Conservation (phyloP, 257 asterid genomes). For the Ilex asprella region DNA sequence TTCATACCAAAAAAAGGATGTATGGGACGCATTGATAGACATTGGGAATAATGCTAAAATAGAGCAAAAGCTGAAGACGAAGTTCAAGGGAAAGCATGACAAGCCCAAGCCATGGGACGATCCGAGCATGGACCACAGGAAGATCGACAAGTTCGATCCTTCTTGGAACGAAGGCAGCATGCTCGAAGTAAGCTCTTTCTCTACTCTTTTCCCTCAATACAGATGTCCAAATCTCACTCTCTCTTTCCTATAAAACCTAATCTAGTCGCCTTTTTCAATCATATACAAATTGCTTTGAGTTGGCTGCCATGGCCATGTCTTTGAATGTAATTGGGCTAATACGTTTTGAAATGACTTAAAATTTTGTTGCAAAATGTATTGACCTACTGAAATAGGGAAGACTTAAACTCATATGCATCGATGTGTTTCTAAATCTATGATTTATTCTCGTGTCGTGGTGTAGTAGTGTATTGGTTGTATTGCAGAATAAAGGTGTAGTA, state of each 20-base stretch:
- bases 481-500: too few species aligned
- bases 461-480: too few species aligned
- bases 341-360: neutral
- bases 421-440: too few species aligned
- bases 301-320: conserved; percentile 43
- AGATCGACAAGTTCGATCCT: conserved; percentile 65
- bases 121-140: conserved; percentile 64
- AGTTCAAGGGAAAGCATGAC: conserved; percentile 67
- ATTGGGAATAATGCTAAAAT: neutral
- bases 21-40: neutral
- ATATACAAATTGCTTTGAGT: neutral
- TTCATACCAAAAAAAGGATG: too few species aligned
- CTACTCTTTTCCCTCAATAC: conserved; percentile 70
- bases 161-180: conserved; percentile 59
- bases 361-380: neutral
- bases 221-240: conserved; percentile 18
- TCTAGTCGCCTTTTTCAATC: neutral
- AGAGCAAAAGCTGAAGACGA: conserved; percentile 25
- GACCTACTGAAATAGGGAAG: neutral
- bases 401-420: too few species aligned
- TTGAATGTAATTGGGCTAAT: conserved; percentile 46
- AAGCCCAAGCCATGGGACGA: conserved; percentile 75
- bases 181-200: conserved; percentile 64
- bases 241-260: neutral
- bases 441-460: too few species aligned